Evolutionary conservation across 495 filamentous ascomycete genomes (phyloP).

Genomic region (Tuber calosporum): DNA sequence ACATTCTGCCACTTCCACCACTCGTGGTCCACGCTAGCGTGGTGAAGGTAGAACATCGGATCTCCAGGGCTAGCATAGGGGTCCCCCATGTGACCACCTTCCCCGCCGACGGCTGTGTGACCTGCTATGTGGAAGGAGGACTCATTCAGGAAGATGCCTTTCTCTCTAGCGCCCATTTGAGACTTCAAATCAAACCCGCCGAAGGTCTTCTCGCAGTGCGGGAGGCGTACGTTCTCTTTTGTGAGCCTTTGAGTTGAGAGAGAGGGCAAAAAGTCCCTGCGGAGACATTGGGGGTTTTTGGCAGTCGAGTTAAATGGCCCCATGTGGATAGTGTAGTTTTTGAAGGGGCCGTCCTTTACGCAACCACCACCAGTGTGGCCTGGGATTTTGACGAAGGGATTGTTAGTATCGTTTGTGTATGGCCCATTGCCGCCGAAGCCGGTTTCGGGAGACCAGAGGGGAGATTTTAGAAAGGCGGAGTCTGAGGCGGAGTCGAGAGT

Average conservation of each 20-base stretch:
- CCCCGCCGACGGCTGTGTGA: slow-evolving; percentile 52
- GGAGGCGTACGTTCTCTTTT: neutral
- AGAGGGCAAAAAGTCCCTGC: slow-evolving; percentile 10
- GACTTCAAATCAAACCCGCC: slow-evolving; percentile 44
- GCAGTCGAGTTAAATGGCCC: neutral
- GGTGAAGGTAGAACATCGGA: slow-evolving; percentile 56
- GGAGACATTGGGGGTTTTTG: slow-evolving; percentile 10
- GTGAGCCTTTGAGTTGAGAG: neutral
- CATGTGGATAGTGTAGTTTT: slow-evolving; percentile 27
- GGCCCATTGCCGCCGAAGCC: slow-evolving; percentile 43
- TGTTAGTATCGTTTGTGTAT: slow-evolving; percentile 11
- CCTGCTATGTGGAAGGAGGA: slow-evolving; percentile 50
- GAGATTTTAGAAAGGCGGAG: slow-evolving; percentile 34
- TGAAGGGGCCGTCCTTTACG: slow-evolving; percentile 46
- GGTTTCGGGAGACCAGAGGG: slow-evolving; percentile 34
- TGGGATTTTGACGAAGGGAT: neutral
- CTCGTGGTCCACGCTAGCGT: slow-evolving; percentile 53
- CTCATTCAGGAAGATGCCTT: neutral
- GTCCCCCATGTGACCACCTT: slow-evolving; percentile 47
- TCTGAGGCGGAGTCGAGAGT: slow-evolving; percentile 41
- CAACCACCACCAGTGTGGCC: slow-evolving; percentile 38
- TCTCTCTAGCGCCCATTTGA: slow-evolving; percentile 42
- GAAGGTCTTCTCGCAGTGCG: slow-evolving; percentile 1
- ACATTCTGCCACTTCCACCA: slow-evolving; percentile 47
- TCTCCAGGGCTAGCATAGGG: slow-evolving; percentile 50